Conservation (phyloP, 345 rosid species). For the Arabis hirsuta region DNA sequence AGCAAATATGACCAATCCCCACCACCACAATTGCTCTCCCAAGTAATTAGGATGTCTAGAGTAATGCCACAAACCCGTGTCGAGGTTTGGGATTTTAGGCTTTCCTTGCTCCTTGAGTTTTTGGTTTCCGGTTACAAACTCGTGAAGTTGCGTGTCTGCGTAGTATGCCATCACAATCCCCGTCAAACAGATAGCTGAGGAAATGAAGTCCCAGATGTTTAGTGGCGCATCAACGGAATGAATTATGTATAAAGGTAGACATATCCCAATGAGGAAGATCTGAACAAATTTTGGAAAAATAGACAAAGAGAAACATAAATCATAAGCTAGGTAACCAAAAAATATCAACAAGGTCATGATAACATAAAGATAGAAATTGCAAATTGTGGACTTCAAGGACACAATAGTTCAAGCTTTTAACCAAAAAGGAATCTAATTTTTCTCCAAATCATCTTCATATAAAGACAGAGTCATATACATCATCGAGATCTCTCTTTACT, state of each 20-base stretch:
- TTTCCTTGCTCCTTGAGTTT: conserved; percentile 75
- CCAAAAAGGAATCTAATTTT: background rate
- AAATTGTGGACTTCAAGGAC: background rate
- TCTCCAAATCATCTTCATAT: background rate
- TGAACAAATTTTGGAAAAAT: conserved; percentile 43
- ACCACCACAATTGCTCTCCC: conserved; percentile 98
- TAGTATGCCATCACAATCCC: conserved; percentile 76
- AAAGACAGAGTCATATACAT: background rate
- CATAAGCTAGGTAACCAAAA: conserved; percentile 6
- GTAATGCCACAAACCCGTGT: conserved; percentile 77
- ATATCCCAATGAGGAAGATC: conserved; percentile 80
- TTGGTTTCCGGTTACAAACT: conserved; percentile 67
- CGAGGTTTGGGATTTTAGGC: conserved; percentile 69
- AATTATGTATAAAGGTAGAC: conserved; percentile 70
- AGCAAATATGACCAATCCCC: conserved; percentile 85
- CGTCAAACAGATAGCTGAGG: conserved; percentile 57
- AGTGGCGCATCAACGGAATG: conserved; percentile 71
- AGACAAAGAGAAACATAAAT: conserved; percentile 11
- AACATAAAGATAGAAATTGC: background rate
- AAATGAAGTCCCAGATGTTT: conserved; percentile 65
- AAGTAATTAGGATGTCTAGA: conserved; percentile 96
- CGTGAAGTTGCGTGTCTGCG: conserved; percentile 86
- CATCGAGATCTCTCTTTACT: background rate
- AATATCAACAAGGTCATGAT: too few relatives aligned
- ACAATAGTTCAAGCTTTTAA: background rate